Evolutionary conservation across 768 basidiomycete species (phyloP).

Genomic region (Chalciporus sphaerocephalus): DNA sequence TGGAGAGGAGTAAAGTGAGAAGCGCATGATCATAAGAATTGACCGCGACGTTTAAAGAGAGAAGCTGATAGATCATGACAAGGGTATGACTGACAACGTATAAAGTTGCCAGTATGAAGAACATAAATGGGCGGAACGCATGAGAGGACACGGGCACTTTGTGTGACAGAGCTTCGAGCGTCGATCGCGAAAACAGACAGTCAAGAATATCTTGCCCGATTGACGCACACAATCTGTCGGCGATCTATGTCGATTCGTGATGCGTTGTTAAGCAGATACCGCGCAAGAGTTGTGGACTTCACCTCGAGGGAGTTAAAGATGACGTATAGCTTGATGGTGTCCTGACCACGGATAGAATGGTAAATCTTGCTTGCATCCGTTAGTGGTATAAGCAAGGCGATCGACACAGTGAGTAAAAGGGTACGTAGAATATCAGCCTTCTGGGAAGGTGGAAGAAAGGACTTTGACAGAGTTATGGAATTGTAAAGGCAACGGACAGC

Average conservation of each 20-base stretch:
- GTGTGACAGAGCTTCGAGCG: constrained; percentile 69
- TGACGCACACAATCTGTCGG: constrained; percentile 88
- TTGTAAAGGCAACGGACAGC: constrained; percentile 51
- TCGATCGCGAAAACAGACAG: constrained; percentile 91
- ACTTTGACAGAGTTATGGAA: constrained; percentile 44
- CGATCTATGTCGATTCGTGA: constrained; percentile 58
- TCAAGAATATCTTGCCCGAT: constrained; percentile 98
- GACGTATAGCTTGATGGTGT: constrained; percentile 97
- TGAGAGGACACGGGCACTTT: constrained; percentile 55
- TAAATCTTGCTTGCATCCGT: constrained; percentile 98
- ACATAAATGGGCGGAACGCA: constrained; percentile 76
- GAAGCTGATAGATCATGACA: constrained; percentile 95
- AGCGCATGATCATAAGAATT: constrained; percentile 97
- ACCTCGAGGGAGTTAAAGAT: constrained; percentile 99
- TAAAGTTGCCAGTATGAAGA: constrained; percentile 73
- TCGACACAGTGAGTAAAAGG: constrained; percentile 68
- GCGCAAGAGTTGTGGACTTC: constrained; percentile 24
- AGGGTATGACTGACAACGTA: constrained; percentile 86
- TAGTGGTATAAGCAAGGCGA: constrained; percentile 69
- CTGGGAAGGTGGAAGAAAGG: constrained; percentile 75
- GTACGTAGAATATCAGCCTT: constrained; percentile 90
- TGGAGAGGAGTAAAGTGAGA: constrained; percentile 89
- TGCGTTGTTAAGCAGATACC: neutral
- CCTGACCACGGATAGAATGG: constrained; percentile 94
- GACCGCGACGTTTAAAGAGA: constrained; percentile 93